Evolutionary conservation across 2,329 filamentous ascomycete genomes (phyloP), one percentile per base, ranked within the genome.

Genomic region (Colletotrichum godetiae): DNA sequence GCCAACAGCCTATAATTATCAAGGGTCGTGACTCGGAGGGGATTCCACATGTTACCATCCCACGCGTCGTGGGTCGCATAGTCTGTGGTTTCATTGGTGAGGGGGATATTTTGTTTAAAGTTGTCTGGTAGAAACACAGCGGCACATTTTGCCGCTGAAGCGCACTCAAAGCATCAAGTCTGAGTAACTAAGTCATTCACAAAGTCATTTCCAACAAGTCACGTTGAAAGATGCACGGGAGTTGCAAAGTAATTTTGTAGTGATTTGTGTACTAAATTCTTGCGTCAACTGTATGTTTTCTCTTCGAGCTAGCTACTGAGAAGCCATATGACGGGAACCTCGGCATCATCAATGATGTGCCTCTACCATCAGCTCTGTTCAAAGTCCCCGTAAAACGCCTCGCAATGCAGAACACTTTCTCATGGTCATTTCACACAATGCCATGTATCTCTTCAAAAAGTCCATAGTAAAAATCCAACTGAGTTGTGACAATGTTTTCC

Each of bases 221-320:
- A 42, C 13, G 15, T 42, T 42, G 37, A 13, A 35, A 35, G 56
- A 2, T 13, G 3, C 2, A 31, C 7, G 13, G 10, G 1, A 6
- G 10, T 2, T 10, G 19, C 4, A 11, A 15, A 4, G 10, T 4
- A 10, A 7, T n/a, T n/a, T 31, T 10, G 8, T 59, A n/a, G 35
- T 59, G 22, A 35, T n/a, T 11, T 29, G 37, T 35, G 12, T 8
- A 29, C n/a, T 22, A 6, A 19, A 24, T 64, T n/a, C 11, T 29
- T 31, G 22, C 12, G 12, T 64, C 10, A 29, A 35, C 13, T 37
- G n/a, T 24, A 24, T 64, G n/a, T 49, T 35, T 57, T n/a, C 15
- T 42, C 13, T 24, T 53, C 15, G 22, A 46, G 63, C 66, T 62
- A 42, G 65, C 58, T 63, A 63, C 69, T 72, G 69, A 46, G 69